Evolutionary conservation across 2,329 filamentous ascomycete genomes (phyloP), one percentile per base, ranked within the genome.

Genomic region (Pseudogymnoascus sp.): DNA sequence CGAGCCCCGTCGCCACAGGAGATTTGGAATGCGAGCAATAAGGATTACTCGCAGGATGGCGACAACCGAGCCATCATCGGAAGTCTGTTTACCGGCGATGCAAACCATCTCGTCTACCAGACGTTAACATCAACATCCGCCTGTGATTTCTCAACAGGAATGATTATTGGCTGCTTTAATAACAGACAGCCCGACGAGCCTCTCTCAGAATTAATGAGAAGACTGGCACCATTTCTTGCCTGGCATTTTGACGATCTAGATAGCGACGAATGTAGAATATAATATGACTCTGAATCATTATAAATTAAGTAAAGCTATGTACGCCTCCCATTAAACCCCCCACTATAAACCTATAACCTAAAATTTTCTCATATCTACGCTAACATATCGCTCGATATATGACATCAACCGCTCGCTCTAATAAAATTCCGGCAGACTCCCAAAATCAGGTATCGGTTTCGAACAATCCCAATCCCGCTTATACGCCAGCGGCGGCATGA

Each of bases 401-500:
- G n/a, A 53, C 28, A 53, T n/a, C 25, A 3, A 6, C 1, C 43
- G 43, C 25, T 33, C 25, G 25, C 43, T 33, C 25, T 53, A 80
- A 64, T 79, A 83, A 18, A 75, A 78, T 73, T 86, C 83, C 1
- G 77, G 71, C 50, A 87, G 69, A 1, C 69, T 69, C 1, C 36
- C 30, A 70, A 85, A 87, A 64, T 76, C 75, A 1, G 83, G 84
- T 14, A 85, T 77, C 18, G 60, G 58, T 41, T 74, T 39, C 70
- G 67, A 80, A 73, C 89, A 93, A 68, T 85, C 84, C 68, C 90
- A 93, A 15, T 79, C 77, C 36, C 85, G 80, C 25, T 84, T 75
- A 71, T 88, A 91, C 0, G 89, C 87, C 76, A 89, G 87, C 39
- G 77, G 73, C 2, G 94, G 94, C 75, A 99, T 74, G 58, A 93